Conservation (phyloP, 176 grass and related monocot genomes). For the Avena sativa region DNA sequence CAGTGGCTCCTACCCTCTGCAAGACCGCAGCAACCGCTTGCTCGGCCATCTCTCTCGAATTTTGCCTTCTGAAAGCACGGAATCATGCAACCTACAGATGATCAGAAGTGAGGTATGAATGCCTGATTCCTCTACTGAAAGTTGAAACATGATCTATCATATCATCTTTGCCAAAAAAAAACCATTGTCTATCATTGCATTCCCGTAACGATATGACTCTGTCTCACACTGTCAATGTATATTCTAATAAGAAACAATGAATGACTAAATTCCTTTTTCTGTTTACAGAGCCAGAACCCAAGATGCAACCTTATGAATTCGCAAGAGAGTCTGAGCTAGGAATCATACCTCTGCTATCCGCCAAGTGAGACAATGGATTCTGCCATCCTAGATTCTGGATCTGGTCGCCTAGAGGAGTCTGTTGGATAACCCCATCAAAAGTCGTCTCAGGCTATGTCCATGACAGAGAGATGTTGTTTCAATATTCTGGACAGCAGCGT, state of each 20-base stretch:
- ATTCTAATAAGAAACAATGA: not conserved
- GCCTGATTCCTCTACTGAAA: not conserved
- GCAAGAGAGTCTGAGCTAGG: not conserved
- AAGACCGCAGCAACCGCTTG: not conserved
- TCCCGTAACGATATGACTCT: not conserved
- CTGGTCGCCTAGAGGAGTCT: not conserved
- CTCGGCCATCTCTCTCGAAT: conserved; percentile 13
- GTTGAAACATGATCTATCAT: not conserved
- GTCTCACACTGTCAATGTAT: not conserved
- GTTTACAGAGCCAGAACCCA: not conserved
- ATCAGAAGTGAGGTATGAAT: not conserved
- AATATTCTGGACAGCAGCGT: not conserved
- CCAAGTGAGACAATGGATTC: not conserved
- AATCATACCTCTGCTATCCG: not conserved
- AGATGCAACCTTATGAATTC: not conserved
- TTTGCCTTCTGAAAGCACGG: not conserved
- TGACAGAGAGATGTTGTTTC: not conserved
- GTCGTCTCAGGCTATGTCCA: not conserved
- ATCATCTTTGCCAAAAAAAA: not conserved
- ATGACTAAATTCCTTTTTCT: not conserved
- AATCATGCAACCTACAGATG: not conserved
- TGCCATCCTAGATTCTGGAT: not conserved
- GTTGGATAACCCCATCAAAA: not conserved
- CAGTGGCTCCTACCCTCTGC: not conserved
- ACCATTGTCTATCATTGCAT: not conserved